Percentiles rank a stretch among this genome's conserved stretches.
Evolutionary conservation across 1,284 basidiomycete genomes (phyloP).

Genomic region (Puccinia horiana): DNA sequence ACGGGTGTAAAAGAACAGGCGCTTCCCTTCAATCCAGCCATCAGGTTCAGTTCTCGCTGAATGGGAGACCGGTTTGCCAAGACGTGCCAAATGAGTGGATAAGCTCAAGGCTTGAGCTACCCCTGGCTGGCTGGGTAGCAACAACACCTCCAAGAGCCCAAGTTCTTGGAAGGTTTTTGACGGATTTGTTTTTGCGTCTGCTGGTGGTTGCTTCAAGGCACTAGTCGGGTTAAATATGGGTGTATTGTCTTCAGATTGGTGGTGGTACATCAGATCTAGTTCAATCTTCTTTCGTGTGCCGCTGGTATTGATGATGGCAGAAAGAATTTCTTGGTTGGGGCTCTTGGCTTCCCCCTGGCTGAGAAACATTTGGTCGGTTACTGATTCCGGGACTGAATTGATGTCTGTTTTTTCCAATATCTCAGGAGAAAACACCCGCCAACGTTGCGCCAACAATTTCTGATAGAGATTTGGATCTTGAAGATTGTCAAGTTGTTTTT

Average conservation of each 20-base stretch:
- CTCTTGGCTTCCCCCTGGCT: not conserved
- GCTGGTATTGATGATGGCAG: too few relatives aligned
- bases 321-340: not conserved
- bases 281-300: too few relatives aligned
- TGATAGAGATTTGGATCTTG: not conserved
- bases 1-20: not conserved
- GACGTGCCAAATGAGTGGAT: not conserved
- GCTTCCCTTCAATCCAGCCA: not conserved
- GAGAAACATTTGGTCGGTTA: not conserved
- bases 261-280: too few relatives aligned
- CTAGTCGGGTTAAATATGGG: not conserved
- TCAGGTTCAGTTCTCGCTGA: not conserved
- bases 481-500: not conserved
- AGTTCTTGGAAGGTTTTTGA: not conserved
- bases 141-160: not conserved
- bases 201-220: not conserved
- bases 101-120: not conserved
- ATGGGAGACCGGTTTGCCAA: not conserved
- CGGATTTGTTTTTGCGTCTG: not conserved
- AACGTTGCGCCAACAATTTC: not conserved
- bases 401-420: not conserved
- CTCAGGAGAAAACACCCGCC: not conserved
- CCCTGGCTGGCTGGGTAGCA: not conserved
- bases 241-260: too few relatives aligned
- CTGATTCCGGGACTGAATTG: not conserved